Percentiles rank a stretch among this genome's conserved stretches.
phyloP scores from a whole-genome alignment of 176 grass and related monocot species.

The Aegilops tauschii region DNA sequence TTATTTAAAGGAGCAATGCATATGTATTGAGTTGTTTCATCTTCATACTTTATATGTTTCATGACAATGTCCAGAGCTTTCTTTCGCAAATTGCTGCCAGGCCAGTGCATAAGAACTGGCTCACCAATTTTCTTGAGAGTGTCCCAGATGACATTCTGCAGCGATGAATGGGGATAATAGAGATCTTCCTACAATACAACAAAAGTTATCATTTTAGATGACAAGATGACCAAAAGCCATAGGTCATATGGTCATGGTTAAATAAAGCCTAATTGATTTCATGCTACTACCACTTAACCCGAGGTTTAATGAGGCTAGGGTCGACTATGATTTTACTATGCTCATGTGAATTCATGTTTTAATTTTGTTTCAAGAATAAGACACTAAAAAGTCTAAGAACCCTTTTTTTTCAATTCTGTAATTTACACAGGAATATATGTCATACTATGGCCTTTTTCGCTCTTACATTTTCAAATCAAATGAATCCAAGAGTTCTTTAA shows the following conservation, averaged over 20 bases:
- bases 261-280: neutral
- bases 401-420: too few relatives aligned
- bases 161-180: constrained; percentile 77
- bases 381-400: neutral
- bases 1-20: constrained; percentile 95
- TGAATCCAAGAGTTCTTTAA: too few relatives aligned
- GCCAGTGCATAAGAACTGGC: constrained; percentile 77
- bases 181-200: constrained; percentile 77
- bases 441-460: too few relatives aligned
- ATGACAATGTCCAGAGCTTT: constrained; percentile 70
- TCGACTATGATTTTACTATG: neutral
- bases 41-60: constrained; percentile 88
- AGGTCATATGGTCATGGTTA: neutral
- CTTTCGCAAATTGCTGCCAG: constrained; percentile 73
- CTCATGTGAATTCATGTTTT: neutral
- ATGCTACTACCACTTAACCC: neutral
- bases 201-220: neutral
- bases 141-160: constrained; percentile 90
- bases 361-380: neutral
- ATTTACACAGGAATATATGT: too few relatives aligned
- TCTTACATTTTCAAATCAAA: too few relatives aligned
- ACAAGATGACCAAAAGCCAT: neutral
- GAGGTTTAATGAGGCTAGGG: neutral
- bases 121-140: constrained; percentile 90
- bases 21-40: constrained; percentile 88